These are phyloP conservation scores for Piper betle DNA, from an alignment of 164 flowering plant species.

Conservation along the genomic window DNA sequence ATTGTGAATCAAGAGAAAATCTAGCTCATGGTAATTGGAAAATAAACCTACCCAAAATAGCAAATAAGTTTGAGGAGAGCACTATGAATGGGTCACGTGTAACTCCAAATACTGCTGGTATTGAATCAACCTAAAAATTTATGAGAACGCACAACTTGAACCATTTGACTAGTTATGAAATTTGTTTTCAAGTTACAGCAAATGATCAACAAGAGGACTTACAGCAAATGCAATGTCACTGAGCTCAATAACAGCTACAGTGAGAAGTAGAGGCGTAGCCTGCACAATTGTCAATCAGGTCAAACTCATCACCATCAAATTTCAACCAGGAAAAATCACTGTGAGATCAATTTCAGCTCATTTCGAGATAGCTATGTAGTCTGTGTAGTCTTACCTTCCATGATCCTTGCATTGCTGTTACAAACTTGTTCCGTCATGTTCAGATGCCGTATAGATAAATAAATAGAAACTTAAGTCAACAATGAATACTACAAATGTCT, in stretches of 20 bases:
- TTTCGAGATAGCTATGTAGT: not conserved
- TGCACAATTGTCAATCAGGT: slow-evolving; percentile 21
- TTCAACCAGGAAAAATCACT: no score
- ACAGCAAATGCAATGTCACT: slow-evolving; percentile 98
- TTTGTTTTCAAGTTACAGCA: not conserved
- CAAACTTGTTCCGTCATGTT: slow-evolving; percentile 69
- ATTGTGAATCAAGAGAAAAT: no score
- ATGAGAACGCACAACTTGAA: not conserved
- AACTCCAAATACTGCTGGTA: slow-evolving; percentile 98
- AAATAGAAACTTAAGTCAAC: no score
- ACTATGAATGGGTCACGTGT: slow-evolving; percentile 89
- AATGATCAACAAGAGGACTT: slow-evolving; percentile 14
- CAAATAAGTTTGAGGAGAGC: slow-evolving; percentile 79
- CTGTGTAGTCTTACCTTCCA: slow-evolving; percentile 56
- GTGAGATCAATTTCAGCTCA: no score
- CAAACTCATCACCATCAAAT: not conserved
- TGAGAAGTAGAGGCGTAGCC: slow-evolving; percentile 95
- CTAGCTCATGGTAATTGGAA: no score
- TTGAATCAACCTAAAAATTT: slow-evolving; percentile 70
- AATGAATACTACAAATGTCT: no score
- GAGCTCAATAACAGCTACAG: slow-evolving; percentile 87
- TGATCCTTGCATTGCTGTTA: slow-evolving; percentile 55
- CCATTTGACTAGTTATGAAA: not conserved
- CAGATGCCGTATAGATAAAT: slow-evolving; percentile 32
- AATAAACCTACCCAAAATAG: slow-evolving; percentile 57